phyloP scores from a whole-genome alignment of 768 basidiomycete species.

The Dacryopinax spathularia region DNA sequence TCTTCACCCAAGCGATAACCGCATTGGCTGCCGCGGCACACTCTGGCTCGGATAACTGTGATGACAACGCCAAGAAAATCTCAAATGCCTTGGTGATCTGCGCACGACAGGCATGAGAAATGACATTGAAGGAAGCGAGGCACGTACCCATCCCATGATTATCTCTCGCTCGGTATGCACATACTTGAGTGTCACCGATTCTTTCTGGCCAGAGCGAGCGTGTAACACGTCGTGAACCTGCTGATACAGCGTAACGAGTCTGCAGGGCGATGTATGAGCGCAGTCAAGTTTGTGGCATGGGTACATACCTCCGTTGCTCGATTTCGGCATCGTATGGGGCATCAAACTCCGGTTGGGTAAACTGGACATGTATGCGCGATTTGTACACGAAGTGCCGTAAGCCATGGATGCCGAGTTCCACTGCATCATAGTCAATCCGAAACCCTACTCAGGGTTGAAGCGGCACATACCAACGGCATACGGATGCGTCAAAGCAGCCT shows the following conservation, averaged over 20 bases:
- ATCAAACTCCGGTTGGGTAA: conserved; percentile 74
- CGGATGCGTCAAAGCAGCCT: conserved; percentile 31
- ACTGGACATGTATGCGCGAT: conserved; percentile 73
- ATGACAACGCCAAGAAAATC: conserved; percentile 70
- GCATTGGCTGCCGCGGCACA: conserved; percentile 79
- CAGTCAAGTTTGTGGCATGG: neutral
- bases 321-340: conserved; percentile 58
- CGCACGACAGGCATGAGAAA: conserved; percentile 4
- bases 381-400: conserved; percentile 93
- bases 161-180: conserved; percentile 73
- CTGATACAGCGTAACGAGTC: conserved; percentile 79
- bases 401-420: conserved; percentile 74
- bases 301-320: conserved; percentile 44
- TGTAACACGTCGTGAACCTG: conserved; percentile 78
- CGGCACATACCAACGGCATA: conserved; percentile 18
- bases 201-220: conserved; percentile 65
- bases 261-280: conserved; percentile 20
- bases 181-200: conserved; percentile 74
- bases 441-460: neutral
- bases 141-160: conserved; percentile 87
- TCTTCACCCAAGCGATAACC: conserved; percentile 81
- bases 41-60: conserved; percentile 69
- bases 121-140: conserved; percentile 5
- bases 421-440: conserved; percentile 41
- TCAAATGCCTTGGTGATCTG: conserved; percentile 93